Evolutionary conservation across 805 yeast species (phyloP).

Genomic region (Priceomyces castillae): DNA sequence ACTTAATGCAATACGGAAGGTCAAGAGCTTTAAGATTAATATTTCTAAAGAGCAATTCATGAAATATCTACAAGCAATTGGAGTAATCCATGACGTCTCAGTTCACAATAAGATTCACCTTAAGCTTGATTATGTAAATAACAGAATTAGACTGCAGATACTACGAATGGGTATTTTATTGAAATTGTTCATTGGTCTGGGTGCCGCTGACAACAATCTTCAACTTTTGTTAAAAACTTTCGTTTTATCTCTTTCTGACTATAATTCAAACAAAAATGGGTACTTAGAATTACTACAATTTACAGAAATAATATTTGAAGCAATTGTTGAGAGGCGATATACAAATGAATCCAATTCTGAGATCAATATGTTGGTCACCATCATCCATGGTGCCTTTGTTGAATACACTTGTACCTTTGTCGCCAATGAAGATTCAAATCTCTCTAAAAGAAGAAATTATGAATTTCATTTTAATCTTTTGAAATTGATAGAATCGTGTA

Average conservation of each 20-base stretch:
- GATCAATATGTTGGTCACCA: neutral
- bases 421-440: neutral
- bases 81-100: neutral
- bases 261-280: conserved; percentile 6
- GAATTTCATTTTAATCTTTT: conserved; percentile 23
- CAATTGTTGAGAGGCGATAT: conserved; percentile 1
- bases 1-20: neutral
- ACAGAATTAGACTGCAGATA: conserved; percentile 13
- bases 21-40: neutral
- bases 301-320: conserved; percentile 16
- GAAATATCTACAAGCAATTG: neutral
- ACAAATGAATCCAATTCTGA: neutral
- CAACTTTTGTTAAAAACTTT: conserved; percentile 5
- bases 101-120: conserved; percentile 10
- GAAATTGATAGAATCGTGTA: conserved; percentile 6
- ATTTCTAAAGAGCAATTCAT: neutral
- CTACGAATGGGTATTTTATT: conserved; percentile 18
- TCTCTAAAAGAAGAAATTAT: conserved; percentile 9
- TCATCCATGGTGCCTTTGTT: neutral
- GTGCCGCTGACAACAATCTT: neutral
- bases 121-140: conserved; percentile 22
- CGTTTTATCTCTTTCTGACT: neutral
- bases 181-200: conserved; percentile 7
- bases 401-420: neutral
- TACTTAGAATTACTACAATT: conserved; percentile 12